Conservation (phyloP, 1,284 basidiomycete genomes). For the Apiotrichum gracile region DNA sequence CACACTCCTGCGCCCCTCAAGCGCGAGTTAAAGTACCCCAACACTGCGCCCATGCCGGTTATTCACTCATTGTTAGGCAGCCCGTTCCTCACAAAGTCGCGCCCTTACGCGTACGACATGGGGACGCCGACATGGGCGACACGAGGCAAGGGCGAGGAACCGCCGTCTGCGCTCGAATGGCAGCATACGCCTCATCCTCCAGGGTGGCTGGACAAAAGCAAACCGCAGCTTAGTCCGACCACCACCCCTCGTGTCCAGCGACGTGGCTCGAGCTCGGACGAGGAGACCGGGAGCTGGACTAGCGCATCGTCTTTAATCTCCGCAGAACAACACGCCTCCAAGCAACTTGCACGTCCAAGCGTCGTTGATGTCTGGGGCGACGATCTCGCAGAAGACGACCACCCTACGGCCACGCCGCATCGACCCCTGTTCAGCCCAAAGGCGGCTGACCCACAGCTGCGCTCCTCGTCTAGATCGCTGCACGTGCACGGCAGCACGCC, state of each 20-base stretch:
- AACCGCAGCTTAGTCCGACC: background rate
- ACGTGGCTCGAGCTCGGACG: conserved; percentile 17
- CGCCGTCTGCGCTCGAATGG: background rate
- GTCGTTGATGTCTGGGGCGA: conserved; percentile 30
- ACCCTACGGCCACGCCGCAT: conserved; percentile 15
- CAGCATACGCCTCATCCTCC: background rate
- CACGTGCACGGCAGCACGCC: background rate
- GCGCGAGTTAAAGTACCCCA: conserved; percentile 17
- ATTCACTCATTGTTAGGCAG: conserved; percentile 35
- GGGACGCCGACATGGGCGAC: conserved; percentile 1
- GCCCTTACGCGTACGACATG: conserved; percentile 9
- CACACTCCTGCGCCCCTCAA: conserved; percentile 10
- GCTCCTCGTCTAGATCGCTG: background rate
- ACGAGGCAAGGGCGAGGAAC: background rate
- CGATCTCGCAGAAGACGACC: conserved; percentile 17
- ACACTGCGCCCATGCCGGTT: conserved; percentile 32
- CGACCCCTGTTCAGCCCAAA: conserved; percentile 15
- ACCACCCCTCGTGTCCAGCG: background rate
- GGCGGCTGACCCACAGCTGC: background rate
- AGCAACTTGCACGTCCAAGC: conserved; percentile 14
- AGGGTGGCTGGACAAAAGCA: background rate
- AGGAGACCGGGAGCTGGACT: conserved; percentile 33
- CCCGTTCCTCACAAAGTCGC: conserved; percentile 29
- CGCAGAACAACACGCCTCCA: conserved; percentile 23
- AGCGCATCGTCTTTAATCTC: conserved; percentile 31